A percentile compares a stretch with the other conserved stretches of the same genome.
Evolutionary conservation across 352 stramenopile genomes (phyloP).

Genomic region (Pythium graminicola): DNA sequence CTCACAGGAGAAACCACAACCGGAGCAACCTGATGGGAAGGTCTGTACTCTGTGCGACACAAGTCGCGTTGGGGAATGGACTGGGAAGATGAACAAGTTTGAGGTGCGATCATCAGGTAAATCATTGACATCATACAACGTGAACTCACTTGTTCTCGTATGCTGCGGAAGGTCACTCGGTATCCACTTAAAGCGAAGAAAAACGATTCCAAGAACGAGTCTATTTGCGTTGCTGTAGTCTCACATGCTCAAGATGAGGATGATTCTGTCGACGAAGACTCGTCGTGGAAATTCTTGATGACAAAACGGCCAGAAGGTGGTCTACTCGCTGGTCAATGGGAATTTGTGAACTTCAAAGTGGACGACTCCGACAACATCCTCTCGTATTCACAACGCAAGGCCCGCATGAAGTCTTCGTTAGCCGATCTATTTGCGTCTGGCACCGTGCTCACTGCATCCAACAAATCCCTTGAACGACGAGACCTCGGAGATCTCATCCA

Average conservation of each 20-base stretch:
- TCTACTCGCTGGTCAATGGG: slow-evolving; percentile 81
- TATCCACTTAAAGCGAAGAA: slow-evolving; percentile 83
- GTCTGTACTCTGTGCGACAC: slow-evolving; percentile 63
- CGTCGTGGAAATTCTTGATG: slow-evolving; percentile 71
- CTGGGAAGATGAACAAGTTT: slow-evolving; percentile 17
- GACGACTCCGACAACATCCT: slow-evolving; percentile 58
- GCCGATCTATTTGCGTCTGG: slow-evolving; percentile 28
- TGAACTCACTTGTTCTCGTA: too few relatives aligned
- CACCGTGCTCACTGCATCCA: slow-evolving; percentile 16
- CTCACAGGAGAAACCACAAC: slow-evolving; percentile 3
- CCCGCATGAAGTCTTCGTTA: slow-evolving; percentile 42
- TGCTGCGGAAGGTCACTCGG: slow-evolving; percentile 77
- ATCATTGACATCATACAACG: too few relatives aligned
- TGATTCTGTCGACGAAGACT: not conserved
- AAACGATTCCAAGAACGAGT: slow-evolving; percentile 65
- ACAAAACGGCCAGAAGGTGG: slow-evolving; percentile 59
- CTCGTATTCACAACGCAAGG: slow-evolving; percentile 51
- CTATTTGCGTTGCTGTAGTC: slow-evolving; percentile 68
- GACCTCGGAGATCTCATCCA: slow-evolving; percentile 74
- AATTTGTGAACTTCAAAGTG: slow-evolving; percentile 80
- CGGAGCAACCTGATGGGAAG: not conserved
- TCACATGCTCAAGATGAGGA: slow-evolving; percentile 27
- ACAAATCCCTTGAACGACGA: slow-evolving; percentile 28
- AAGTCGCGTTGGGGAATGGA: slow-evolving; percentile 52
- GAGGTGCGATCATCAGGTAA: slow-evolving; percentile 17